Evolutionary conservation across 2,329 filamentous ascomycete species (phyloP).

Genomic region (Achaetomium macrosporum): DNA sequence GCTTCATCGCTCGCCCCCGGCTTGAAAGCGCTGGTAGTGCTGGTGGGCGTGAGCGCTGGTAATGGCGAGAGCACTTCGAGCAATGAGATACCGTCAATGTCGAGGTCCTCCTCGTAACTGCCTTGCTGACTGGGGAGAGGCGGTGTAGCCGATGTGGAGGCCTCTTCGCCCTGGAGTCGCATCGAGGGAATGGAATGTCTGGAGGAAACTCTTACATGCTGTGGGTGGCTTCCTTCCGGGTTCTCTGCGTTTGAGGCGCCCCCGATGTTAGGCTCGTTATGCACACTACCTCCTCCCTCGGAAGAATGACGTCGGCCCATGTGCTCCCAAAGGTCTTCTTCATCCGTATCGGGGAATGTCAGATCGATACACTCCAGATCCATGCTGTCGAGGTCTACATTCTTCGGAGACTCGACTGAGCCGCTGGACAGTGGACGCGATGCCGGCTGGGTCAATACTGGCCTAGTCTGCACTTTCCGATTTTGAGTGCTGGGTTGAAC

Average conservation of each 20-base stretch:
- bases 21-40: slow-evolving; percentile 1
- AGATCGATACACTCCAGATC: slow-evolving; percentile 17
- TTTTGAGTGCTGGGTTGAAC: neutral
- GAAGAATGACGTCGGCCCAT: neutral
- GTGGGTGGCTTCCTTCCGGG: too few species aligned
- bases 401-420: neutral
- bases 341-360: slow-evolving; percentile 6
- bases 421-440: neutral
- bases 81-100: neutral
- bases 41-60: too few species aligned
- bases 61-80: neutral
- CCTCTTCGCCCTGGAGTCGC: neutral
- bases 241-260: too few species aligned
- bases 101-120: neutral
- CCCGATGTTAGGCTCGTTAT: neutral
- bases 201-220: neutral
- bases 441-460: neutral
- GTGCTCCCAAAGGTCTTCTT: neutral
- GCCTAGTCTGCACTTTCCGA: neutral
- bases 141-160: neutral
- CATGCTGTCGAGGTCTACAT: neutral
- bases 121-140: neutral
- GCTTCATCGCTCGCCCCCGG: slow-evolving; percentile 10
- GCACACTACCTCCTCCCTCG: neutral
- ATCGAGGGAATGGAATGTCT: neutral